These are phyloP conservation scores for Bondarzewia mesenterica DNA, from an alignment of 1,284 basidiomycete species.

Conservation along the genomic window DNA sequence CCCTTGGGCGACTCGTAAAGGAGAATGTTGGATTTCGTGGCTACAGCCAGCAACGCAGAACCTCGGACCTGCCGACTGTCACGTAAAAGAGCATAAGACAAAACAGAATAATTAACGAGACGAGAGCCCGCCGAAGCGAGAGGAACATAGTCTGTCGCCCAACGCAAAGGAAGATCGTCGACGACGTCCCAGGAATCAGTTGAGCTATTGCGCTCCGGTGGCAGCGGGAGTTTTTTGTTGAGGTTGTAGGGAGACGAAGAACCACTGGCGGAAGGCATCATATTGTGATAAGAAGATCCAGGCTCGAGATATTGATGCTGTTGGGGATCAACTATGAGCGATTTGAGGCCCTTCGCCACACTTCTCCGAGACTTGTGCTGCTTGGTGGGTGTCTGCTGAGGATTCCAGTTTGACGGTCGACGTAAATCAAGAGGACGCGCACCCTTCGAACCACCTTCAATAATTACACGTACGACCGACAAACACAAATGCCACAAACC, in stretches of 20 bases:
- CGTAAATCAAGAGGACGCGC: slow-evolving; percentile 52
- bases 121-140: slow-evolving; percentile 61
- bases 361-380: slow-evolving; percentile 44
- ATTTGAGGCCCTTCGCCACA: slow-evolving; percentile 52
- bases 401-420: slow-evolving; percentile 40
- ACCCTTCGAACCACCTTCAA: slow-evolving; percentile 31
- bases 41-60: slow-evolving; percentile 66
- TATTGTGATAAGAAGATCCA: slow-evolving; percentile 18
- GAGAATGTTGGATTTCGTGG: slow-evolving; percentile 61
- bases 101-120: slow-evolving; percentile 45
- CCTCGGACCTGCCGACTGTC: slow-evolving; percentile 42
- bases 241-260: not conserved
- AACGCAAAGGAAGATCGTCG: slow-evolving; percentile 67
- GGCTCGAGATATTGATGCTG: slow-evolving; percentile 22
- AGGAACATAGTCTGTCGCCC: slow-evolving; percentile 76
- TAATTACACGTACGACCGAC: slow-evolving; percentile 6
- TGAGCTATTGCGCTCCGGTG: slow-evolving; percentile 15
- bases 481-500: slow-evolving; percentile 27
- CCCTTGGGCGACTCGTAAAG: slow-evolving; percentile 74
- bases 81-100: slow-evolving; percentile 60
- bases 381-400: slow-evolving; percentile 42
- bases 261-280: slow-evolving; percentile 7
- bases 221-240: slow-evolving; percentile 7
- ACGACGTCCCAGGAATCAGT: slow-evolving; percentile 66
- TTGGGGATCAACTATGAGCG: slow-evolving; percentile 36